phyloP scores from a whole-genome alignment of 2,329 filamentous ascomycete genomes.

The Beauveria bassiana region DNA sequence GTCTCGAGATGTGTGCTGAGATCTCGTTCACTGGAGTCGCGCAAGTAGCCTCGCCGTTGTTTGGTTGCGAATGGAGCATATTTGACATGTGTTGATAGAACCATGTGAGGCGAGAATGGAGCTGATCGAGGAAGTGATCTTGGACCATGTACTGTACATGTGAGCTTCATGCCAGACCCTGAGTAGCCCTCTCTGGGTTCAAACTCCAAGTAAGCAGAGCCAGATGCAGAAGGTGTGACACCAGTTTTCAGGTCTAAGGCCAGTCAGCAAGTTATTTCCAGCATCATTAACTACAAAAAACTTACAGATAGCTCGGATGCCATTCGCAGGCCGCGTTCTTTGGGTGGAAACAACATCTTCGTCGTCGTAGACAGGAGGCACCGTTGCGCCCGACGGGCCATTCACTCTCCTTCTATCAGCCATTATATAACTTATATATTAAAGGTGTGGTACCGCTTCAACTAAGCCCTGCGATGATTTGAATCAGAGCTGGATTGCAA shows the following conservation, averaged over 20 bases:
- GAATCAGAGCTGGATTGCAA: background rate
- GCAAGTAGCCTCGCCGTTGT: slow-evolving; percentile 73
- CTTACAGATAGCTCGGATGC: slow-evolving; percentile 56
- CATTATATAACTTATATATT: slow-evolving; percentile 38
- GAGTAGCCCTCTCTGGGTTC: slow-evolving; percentile 39
- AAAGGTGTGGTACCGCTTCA: background rate
- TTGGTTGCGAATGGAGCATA: slow-evolving; percentile 91
- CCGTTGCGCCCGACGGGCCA: slow-evolving; percentile 70
- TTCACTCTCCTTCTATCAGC: slow-evolving; percentile 85
- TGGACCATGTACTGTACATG: slow-evolving; percentile 88
- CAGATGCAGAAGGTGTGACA: slow-evolving; percentile 85
- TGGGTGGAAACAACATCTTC: slow-evolving; percentile 34
- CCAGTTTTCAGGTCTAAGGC: slow-evolving; percentile 78
- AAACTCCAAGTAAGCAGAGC: slow-evolving; percentile 78
- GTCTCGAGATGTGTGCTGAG: slow-evolving; percentile 87
- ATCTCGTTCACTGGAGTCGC: slow-evolving; percentile 80
- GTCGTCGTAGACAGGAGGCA: slow-evolving; percentile 62
- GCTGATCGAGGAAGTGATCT: slow-evolving; percentile 83
- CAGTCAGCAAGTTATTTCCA: slow-evolving; percentile 9
- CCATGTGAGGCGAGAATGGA: slow-evolving; percentile 85
- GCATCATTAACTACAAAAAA: background rate
- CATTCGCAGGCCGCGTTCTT: slow-evolving; percentile 55
- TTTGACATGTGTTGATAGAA: slow-evolving; percentile 89
- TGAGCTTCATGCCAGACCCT: slow-evolving; percentile 74
- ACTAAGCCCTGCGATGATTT: background rate